Percentiles rank a stretch among this genome's conserved stretches.
These are phyloP conservation scores for Daedaleopsis nitida DNA, from an alignment of 768 basidiomycete genomes.

Conservation along the genomic window DNA sequence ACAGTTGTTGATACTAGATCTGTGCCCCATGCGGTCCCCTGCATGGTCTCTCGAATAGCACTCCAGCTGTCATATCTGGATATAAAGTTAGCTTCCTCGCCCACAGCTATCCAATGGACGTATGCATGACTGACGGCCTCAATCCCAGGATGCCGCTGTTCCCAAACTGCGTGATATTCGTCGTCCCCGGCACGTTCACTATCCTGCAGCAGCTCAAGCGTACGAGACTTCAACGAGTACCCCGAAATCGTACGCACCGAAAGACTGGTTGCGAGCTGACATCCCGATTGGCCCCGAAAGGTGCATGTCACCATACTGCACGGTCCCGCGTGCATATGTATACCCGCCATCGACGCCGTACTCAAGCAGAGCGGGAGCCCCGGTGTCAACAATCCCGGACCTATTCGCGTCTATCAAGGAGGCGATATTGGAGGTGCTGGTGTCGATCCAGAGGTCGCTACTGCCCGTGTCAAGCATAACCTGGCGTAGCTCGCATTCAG, in stretches of 20 bases:
- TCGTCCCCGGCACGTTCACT: constrained; percentile 5
- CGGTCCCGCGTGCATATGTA: neutral
- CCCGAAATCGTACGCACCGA: neutral
- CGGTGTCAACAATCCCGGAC: neutral
- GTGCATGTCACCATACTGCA: neutral
- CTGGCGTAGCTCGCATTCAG: neutral
- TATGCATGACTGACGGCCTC: neutral
- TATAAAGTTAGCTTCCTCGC: neutral
- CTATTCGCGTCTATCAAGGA: neutral
- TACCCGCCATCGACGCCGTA: neutral
- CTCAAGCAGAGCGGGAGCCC: neutral
- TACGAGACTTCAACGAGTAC: neutral
- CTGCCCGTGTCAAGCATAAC: constrained; percentile 4
- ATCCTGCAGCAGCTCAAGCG: neutral
- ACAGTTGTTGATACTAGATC: neutral
- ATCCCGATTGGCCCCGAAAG: neutral
- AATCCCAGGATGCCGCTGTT: constrained; percentile 3
- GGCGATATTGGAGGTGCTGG: neutral
- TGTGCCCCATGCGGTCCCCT: neutral
- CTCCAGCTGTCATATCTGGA: neutral
- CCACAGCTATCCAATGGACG: too few relatives aligned
- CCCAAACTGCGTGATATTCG: constrained; percentile 1
- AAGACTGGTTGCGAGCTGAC: neutral
- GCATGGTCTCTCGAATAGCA: neutral
- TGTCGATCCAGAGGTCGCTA: constrained; percentile 10